Evolutionary conservation across 2,329 filamentous ascomycete species (phyloP), one percentile per base, ranked within the genome.

Genomic region (Lachnellula hyalina): DNA sequence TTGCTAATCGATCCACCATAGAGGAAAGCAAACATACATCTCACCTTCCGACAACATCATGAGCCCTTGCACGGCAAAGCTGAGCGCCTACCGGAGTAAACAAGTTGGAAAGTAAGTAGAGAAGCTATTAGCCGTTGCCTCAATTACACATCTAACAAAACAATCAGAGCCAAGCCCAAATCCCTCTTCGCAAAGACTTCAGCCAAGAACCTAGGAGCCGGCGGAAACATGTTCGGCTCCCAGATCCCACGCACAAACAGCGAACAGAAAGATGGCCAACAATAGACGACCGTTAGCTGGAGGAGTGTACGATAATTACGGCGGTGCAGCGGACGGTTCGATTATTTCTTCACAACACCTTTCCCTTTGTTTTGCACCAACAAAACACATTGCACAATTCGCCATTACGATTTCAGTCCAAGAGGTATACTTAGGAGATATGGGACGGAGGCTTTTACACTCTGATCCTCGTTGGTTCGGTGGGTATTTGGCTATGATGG

Each of bases 31-130:
- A 60, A 61, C 64, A 40, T 93, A 92, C 73, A 77, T 92, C 70
- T 92, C 87, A 17, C 90, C 90, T 2, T 92, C 88, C n/a, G 90
- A 95, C 72, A 85, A 84, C 73, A 92, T 95, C 76, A 89, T 91
- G 85, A 91, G 87, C 65, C 90, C 90, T 36, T 91, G 89, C 72
- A 88, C 86, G 17, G 86, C 88, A 71, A 94, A 94, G 79, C 81
- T 94, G 65, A 87, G 80, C 60, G 86, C 87, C 41, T 83, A 92
- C 72, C 87, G 89, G 73, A 89, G 83, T 74, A 91, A 90, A 77
- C 86, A 90, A 67, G 85, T 85, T 59, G 81, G 80, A 74, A 93
- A 91, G 86, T 90, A 78, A 69, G 82, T 79, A 21, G 5, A 11
- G 41, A 32, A 40, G 28, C 25, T 21, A 50, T 5, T 11, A 40